Base-by-base conservation (phyloP, 2,329 filamentous ascomycete species). In the Sclerotinia sclerotiorum region DNA sequence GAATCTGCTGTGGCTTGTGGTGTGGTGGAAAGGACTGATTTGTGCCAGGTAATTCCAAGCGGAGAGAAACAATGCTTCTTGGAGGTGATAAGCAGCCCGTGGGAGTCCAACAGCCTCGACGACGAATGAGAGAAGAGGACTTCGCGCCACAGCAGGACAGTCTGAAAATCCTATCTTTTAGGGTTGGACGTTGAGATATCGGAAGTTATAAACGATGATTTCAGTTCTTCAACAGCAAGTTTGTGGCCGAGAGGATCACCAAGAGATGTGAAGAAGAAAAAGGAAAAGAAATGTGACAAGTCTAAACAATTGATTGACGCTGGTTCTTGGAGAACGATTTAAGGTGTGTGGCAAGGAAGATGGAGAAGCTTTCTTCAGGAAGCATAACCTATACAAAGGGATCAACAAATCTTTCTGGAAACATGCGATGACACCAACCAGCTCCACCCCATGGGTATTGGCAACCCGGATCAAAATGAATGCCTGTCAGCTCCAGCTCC, bases 371-470 rank as follows among this genome's bases (percentile, higher is more conserved):
- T 73, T 65, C 55, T 72, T 67, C 68, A 72, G 70, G 73, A 73
- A 70, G 68, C 21, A 70, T 71, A 62, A 70, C 60, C 68, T 72
- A 72, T 68, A 71, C 70, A 69, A 71, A 71, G 55, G 70, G 67
- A 67, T 72, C 72, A 74, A 70, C 71, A 70, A 67, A 32, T 54
- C 58, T 35, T 51, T 44, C 56, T 70, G 27, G 56, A 69, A 55
- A 57, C 67, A 57, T 73, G 74, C 72, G 71, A 76, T 74, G 74
- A 74, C 75, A 75, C 72, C 69, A 74, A 71, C 73, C 73, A 74
- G 70, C 71, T 65, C 71, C 58, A 72, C 65, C 70, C 72, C 71
- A 70, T 72, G 71, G 70, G 60, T 66, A 67, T 70, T 70, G 32
- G 27, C 67, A 70, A 69, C 69, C 70, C 70, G 73, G 70, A 70